Conservation (phyloP, 1,284 basidiomycete species). For the Rhodotorula sp. region DNA sequence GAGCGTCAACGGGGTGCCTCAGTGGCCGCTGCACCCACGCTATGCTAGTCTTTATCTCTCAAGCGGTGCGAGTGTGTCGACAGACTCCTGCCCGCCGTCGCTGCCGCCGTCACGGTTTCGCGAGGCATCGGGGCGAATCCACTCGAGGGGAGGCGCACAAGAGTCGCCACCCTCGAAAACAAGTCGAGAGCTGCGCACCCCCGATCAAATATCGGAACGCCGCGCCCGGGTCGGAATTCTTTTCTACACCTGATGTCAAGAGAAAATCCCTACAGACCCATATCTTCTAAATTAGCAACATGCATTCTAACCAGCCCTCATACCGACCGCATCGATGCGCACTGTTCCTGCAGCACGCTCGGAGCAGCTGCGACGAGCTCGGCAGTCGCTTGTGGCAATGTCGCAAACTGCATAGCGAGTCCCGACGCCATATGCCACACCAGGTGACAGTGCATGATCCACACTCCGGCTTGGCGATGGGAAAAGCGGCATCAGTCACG, state of each 20-base stretch:
- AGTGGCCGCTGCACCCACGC: conserved; percentile 2
- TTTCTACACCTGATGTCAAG: too few species aligned
- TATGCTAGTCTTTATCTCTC: not conserved
- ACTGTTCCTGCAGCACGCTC: not conserved
- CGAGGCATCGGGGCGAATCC: too few species aligned
- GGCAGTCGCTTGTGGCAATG: conserved; percentile 40
- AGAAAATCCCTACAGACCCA: too few species aligned
- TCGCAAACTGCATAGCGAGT: conserved; percentile 51
- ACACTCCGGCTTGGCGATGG: not conserved
- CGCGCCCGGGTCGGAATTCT: too few species aligned
- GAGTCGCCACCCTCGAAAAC: too few species aligned
- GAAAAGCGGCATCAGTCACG: not conserved
- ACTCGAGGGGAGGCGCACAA: too few species aligned
- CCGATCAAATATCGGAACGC: too few species aligned
- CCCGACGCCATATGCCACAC: conserved; percentile 53
- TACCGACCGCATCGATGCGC: not conserved
- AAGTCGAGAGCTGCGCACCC: too few species aligned
- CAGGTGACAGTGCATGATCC: conserved; percentile 33
- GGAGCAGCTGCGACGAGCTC: not conserved
- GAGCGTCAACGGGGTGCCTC: conserved; percentile 1
- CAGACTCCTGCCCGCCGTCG: not conserved
- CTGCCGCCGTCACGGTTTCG: too few species aligned
- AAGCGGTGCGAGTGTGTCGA: not conserved
- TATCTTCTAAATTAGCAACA: too few species aligned
- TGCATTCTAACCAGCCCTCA: too few species aligned